Conservation (phyloP, 495 filamentous ascomycete species). For the Hyaloscypha bicolor region DNA sequence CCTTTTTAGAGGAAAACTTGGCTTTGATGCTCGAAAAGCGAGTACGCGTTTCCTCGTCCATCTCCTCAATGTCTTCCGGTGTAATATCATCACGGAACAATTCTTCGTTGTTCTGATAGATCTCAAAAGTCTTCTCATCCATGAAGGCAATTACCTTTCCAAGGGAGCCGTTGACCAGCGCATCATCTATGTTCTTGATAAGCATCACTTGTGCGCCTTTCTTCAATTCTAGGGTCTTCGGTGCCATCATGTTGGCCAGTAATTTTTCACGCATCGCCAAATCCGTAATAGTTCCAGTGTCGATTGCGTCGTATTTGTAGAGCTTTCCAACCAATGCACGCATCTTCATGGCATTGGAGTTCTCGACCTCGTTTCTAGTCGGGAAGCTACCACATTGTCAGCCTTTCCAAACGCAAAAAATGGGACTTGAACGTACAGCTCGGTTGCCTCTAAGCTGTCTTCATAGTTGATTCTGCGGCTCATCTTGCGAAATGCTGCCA, state of each 20-base stretch:
- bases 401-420: background rate
- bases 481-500: conserved; percentile 70
- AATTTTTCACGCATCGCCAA: conserved; percentile 69
- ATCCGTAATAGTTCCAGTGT: conserved; percentile 76
- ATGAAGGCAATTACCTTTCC: conserved; percentile 86
- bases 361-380: conserved; percentile 86
- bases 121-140: conserved; percentile 76
- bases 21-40: conserved; percentile 40
- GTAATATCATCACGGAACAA: conserved; percentile 46
- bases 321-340: conserved; percentile 65
- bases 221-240: conserved; percentile 74
- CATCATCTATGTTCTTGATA: conserved; percentile 98
- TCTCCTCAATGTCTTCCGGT: conserved; percentile 44
- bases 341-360: conserved; percentile 78
- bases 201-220: conserved; percentile 96
- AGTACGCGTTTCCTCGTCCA: conserved; percentile 43
- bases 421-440: conserved; percentile 60
- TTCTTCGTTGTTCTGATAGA: conserved; percentile 58
- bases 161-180: conserved; percentile 89
- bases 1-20: conserved; percentile 46
- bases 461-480: conserved; percentile 68
- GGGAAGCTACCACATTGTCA: conserved; percentile 66
- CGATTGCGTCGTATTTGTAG: conserved; percentile 68
- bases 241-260: conserved; percentile 90
- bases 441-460: conserved; percentile 84